A percentile compares a stretch with the other conserved stretches of the same genome.
Conservation (phyloP, 2,329 filamentous ascomycete species). For the Fusarium hostae region DNA sequence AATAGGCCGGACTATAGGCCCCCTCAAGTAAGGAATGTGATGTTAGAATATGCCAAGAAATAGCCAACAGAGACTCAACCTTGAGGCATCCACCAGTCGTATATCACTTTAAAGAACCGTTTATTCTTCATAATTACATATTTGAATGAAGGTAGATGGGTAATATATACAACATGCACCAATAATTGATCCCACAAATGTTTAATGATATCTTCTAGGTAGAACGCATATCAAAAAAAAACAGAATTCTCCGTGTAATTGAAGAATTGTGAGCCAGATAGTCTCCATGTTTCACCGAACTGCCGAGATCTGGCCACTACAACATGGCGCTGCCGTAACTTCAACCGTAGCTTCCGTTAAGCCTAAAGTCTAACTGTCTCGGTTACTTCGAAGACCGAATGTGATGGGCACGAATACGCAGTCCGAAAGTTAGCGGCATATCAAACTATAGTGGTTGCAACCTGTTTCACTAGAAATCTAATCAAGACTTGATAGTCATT, state of each 20-base stretch:
- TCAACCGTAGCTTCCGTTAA: neutral
- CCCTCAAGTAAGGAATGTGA: neutral
- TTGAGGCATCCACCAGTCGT: rapidly evolving
- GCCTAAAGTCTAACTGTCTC: neutral
- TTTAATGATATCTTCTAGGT: too few species aligned
- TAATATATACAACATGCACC: too few species aligned
- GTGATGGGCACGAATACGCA: neutral
- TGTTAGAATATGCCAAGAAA: neutral
- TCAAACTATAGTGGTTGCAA: neutral
- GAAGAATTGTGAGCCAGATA: neutral
- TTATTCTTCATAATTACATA: too few species aligned
- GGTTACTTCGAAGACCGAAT: neutral
- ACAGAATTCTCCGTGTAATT: too few species aligned
- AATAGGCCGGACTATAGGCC: too few species aligned
- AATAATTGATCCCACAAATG: too few species aligned
- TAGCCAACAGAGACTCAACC: too few species aligned
- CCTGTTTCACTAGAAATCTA: neutral
- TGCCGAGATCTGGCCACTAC: neutral
- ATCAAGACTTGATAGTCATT: neutral
- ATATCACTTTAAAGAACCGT: too few species aligned
- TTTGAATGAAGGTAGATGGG: too few species aligned
- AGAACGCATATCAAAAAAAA: too few species aligned
- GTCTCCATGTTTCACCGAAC: neutral
- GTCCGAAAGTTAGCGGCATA: neutral
- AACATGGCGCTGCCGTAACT: neutral